Percentiles rank a stretch among this genome's conserved stretches.
These are phyloP conservation scores for Gyromitra esculenta DNA, from an alignment of 2,329 filamentous ascomycete genomes.

Conservation along the genomic window DNA sequence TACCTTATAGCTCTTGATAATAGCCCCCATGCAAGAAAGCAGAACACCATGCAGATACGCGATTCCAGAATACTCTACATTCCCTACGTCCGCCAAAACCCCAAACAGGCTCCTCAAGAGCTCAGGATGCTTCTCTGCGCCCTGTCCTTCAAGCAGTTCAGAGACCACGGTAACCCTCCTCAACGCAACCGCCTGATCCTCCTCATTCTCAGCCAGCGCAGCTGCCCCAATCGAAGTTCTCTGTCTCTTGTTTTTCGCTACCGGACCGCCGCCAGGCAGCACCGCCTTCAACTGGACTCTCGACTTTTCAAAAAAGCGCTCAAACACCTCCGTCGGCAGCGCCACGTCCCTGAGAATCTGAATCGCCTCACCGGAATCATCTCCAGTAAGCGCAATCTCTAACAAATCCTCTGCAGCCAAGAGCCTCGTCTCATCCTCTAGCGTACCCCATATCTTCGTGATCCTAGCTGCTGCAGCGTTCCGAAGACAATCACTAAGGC, in stretches of 20 bases:
- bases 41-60: constrained; percentile 90
- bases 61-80: constrained; percentile 84
- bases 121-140: constrained; percentile 77
- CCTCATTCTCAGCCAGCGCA: constrained; percentile 59
- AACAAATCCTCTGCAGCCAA: constrained; percentile 61
- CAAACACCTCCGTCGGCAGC: constrained; percentile 53
- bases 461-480: constrained; percentile 48
- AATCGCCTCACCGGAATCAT: constrained; percentile 69
- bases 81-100: constrained; percentile 84
- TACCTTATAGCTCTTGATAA: constrained; percentile 78
- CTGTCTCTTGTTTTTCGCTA: constrained; percentile 41
- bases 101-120: constrained; percentile 83
- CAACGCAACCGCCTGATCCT: constrained; percentile 67
- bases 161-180: constrained; percentile 85
- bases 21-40: constrained; percentile 80
- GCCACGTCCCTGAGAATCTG: constrained; percentile 77
- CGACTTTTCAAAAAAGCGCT: constrained; percentile 45
- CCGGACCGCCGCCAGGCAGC: constrained; percentile 4
- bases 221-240: constrained; percentile 63
- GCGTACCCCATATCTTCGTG: constrained; percentile 55
- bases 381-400: constrained; percentile 60
- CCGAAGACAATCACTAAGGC: constrained; percentile 43
- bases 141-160: constrained; percentile 84
- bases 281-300: constrained; percentile 36
- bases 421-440: constrained; percentile 61